Base-by-base conservation (phyloP, 257 asterid species). In the Solanum appendiculatum region DNA sequence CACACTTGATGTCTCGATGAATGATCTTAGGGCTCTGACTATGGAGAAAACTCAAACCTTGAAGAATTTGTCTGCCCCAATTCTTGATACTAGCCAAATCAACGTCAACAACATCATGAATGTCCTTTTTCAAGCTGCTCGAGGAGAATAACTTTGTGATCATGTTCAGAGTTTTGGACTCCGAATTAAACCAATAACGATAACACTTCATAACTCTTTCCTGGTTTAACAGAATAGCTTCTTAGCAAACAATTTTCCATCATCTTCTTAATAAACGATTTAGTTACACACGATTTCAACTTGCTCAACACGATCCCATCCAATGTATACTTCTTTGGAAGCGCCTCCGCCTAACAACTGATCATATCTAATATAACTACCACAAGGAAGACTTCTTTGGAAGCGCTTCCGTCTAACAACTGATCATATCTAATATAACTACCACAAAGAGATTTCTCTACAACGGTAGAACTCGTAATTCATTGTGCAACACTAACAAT, bases 241-340 rank as follows among this genome's bases (percentile, higher is more conserved):
- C 95, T 85, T 93, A 1, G 66, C 40, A 20, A 68, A 70, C 54
- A 90, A 37, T 1, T 23, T 37, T 58, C 86, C 88, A 68, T 68
- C 74, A 13, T 68, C 37, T 68, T 31, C 75, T 3, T 6, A 15
- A 68, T 13, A 15, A 68, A 68, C 6, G 4, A 31, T 68, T 68
- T 68, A 92, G 83, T 82, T 87, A 93, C 94, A 93, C 0, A 91
- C 93, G 20, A 93, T 87, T 58, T 89, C 92, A 27, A 42, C 40
- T 4, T 88, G 80, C 25, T 29, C 27, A 42, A 75, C 72, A 44
- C 8, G 85, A 58, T 89, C 93, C 51, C 89, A 89, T 1, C 92
- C 95, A 36, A 66, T 89, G 66, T 89, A 89, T 16, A 90, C 92
- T 23, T 86, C 90, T 21, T 89, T 87, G 87, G 87, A 92, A 9